Conservation (phyloP, 345 rosid species). For the Rubroshorea leprosula region DNA sequence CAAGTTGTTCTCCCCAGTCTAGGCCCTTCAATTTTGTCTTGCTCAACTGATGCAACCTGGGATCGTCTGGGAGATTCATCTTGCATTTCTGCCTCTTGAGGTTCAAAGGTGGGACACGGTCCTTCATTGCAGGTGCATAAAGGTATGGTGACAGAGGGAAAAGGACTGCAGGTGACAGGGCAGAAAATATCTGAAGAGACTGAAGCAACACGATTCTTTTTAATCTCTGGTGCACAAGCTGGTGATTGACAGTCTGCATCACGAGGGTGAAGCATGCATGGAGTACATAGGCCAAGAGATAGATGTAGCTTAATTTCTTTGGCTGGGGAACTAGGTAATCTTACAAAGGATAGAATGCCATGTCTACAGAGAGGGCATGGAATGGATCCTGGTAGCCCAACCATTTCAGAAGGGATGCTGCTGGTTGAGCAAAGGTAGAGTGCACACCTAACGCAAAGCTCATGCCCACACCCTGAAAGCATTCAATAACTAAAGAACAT, state of each 20-base stretch:
- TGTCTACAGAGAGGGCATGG: conserved; percentile 98
- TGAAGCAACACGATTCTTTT: conserved; percentile 63
- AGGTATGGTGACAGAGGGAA: conserved; percentile 83
- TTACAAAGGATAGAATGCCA: conserved; percentile 64
- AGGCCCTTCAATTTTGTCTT: conserved; percentile 68
- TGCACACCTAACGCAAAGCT: conserved; percentile 90
- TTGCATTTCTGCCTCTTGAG: conserved; percentile 44
- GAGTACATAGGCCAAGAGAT: conserved; percentile 82
- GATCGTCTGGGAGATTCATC: conserved; percentile 43
- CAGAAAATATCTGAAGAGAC: conserved; percentile 83
- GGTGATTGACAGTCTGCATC: conserved; percentile 55
- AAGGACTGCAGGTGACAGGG: conserved; percentile 91
- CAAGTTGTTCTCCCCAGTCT: conserved; percentile 80
- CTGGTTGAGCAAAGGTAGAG: conserved; percentile 89
- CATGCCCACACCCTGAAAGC: conserved; percentile 84
- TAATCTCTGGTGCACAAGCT: conserved; percentile 45
- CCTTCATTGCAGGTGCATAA: conserved; percentile 84
- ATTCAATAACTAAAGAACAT: conserved; percentile 1
- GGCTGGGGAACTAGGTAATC: conserved; percentile 57
- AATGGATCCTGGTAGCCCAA: conserved; percentile 74
- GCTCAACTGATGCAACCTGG: conserved; percentile 39
- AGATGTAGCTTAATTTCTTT: conserved; percentile 58
- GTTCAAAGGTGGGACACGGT: conserved; percentile 73
- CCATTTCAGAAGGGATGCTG: conserved; percentile 54
- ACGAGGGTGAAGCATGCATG: conserved; percentile 81